Conservation (phyloP, 164 flowering plant genomes). For the Brasenia schreberi region DNA sequence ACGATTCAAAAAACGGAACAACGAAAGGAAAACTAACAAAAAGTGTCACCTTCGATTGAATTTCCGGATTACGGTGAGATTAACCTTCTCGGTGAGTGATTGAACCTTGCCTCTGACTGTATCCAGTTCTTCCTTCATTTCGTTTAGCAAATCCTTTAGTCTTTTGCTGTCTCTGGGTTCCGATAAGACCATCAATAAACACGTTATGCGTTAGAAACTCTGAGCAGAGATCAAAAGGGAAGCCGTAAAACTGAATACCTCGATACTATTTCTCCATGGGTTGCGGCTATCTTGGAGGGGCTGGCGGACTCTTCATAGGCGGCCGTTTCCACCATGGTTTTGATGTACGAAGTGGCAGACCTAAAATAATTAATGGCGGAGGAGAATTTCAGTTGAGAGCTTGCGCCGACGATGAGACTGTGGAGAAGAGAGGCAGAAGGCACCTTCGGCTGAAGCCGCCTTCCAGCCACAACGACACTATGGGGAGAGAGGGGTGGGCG, state of each 20-base stretch:
- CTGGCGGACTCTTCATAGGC: background rate
- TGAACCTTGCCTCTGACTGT: constrained; percentile 47
- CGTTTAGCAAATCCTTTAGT: constrained; percentile 45
- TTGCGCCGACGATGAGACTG: too few relatives aligned
- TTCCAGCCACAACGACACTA: too few relatives aligned
- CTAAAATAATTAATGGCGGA: too few relatives aligned
- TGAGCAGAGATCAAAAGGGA: background rate
- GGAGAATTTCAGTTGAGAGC: too few relatives aligned
- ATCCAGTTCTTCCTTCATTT: constrained; percentile 81
- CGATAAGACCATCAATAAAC: background rate
- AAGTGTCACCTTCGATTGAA: too few relatives aligned
- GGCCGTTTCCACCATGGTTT: background rate
- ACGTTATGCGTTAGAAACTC: background rate
- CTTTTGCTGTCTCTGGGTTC: constrained; percentile 50
- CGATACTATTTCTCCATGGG: background rate
- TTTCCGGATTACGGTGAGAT: background rate
- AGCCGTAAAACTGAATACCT: background rate
- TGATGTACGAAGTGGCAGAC: too few relatives aligned
- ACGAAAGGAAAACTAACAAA: background rate
- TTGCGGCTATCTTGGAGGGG: background rate
- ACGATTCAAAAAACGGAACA: background rate
- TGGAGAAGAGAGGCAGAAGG: too few relatives aligned
- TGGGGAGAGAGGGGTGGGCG: too few relatives aligned
- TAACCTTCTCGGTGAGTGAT: constrained; percentile 52
- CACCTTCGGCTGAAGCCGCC: too few relatives aligned